A percentile compares a stretch with the other conserved stretches of the same genome.
These are phyloP conservation scores for Schwanniomyces occidentalis DNA, from an alignment of 805 yeast species.

Conservation along the genomic window DNA sequence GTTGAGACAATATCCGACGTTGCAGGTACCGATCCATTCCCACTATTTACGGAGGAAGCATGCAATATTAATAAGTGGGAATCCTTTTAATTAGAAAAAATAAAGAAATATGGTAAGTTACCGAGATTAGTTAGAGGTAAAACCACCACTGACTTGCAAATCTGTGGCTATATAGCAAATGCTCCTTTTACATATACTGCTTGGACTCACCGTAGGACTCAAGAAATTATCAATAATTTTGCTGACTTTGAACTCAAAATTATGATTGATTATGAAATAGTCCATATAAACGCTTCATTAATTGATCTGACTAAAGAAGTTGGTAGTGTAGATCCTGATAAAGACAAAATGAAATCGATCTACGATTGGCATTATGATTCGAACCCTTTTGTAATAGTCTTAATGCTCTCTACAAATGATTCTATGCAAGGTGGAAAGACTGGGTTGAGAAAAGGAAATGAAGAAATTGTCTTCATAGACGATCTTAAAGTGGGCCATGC, in stretches of 20 bases:
- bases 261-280: slow-evolving; percentile 28
- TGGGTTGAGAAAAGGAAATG: slow-evolving; percentile 14
- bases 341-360: slow-evolving; percentile 9
- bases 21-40: slow-evolving; percentile 31
- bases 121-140: slow-evolving; percentile 24
- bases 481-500: slow-evolving; percentile 24
- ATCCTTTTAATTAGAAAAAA: slow-evolving; percentile 18
- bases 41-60: slow-evolving; percentile 30
- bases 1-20: slow-evolving; percentile 32
- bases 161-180: slow-evolving; percentile 23
- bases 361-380: slow-evolving; percentile 19
- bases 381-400: slow-evolving; percentile 14
- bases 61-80: slow-evolving; percentile 30
- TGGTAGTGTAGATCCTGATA: slow-evolving; percentile 7
- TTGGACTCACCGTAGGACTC: slow-evolving; percentile 17
- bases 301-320: slow-evolving; percentile 5
- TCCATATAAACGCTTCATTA: slow-evolving; percentile 25
- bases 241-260: slow-evolving; percentile 28
- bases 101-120: slow-evolving; percentile 23
- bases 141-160: slow-evolving; percentile 29
- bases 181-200: slow-evolving; percentile 7
- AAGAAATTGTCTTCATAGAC: slow-evolving; percentile 14
- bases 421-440: slow-evolving; percentile 17
- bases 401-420: slow-evolving; percentile 15
- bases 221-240: slow-evolving; percentile 22